Conservation (phyloP, 352 stramenopile species). For the Phytopythium oedochilum region DNA sequence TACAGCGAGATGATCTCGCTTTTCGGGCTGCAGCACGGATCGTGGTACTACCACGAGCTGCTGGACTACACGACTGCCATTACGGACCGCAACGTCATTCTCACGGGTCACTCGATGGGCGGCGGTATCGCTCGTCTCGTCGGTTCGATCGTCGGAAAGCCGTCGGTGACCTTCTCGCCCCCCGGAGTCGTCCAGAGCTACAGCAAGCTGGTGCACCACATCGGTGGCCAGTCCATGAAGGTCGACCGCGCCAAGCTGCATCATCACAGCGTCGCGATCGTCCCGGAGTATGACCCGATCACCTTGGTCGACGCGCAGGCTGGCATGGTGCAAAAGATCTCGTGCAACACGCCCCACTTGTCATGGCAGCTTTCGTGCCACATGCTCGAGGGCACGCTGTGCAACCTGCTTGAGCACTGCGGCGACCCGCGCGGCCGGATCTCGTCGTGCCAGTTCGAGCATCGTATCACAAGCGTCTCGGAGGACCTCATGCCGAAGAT, state of each 20-base stretch:
- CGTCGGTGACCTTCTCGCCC: slow-evolving; percentile 83
- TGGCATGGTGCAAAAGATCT: slow-evolving; percentile 88
- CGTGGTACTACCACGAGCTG: slow-evolving; percentile 86
- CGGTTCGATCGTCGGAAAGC: slow-evolving; percentile 66
- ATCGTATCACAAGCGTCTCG: slow-evolving; percentile 69
- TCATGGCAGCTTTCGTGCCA: slow-evolving; percentile 89
- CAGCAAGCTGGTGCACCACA: slow-evolving; percentile 84
- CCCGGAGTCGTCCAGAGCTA: slow-evolving; percentile 86
- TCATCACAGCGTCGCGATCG: slow-evolving; percentile 79
- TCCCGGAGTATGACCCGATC: slow-evolving; percentile 86
- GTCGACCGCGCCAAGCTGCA: slow-evolving; percentile 76
- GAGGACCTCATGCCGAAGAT: slow-evolving; percentile 61
- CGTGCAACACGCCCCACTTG: slow-evolving; percentile 80
- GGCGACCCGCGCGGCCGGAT: slow-evolving; percentile 52
- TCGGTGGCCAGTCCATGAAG: slow-evolving; percentile 62
- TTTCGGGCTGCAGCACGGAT: slow-evolving; percentile 86
- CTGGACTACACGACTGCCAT: slow-evolving; percentile 80
- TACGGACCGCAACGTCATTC: slow-evolving; percentile 72
- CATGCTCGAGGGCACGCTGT: slow-evolving; percentile 89
- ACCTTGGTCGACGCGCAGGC: slow-evolving; percentile 87
- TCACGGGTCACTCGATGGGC: slow-evolving; percentile 88
- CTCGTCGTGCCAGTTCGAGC: slow-evolving; percentile 67
- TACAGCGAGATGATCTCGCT: slow-evolving; percentile 85
- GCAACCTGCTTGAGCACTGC: slow-evolving; percentile 80
- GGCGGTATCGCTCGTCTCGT: slow-evolving; percentile 84